Base-by-base conservation (phyloP, 73 alveolate genomes). In the Strombidium stylifer region DNA sequence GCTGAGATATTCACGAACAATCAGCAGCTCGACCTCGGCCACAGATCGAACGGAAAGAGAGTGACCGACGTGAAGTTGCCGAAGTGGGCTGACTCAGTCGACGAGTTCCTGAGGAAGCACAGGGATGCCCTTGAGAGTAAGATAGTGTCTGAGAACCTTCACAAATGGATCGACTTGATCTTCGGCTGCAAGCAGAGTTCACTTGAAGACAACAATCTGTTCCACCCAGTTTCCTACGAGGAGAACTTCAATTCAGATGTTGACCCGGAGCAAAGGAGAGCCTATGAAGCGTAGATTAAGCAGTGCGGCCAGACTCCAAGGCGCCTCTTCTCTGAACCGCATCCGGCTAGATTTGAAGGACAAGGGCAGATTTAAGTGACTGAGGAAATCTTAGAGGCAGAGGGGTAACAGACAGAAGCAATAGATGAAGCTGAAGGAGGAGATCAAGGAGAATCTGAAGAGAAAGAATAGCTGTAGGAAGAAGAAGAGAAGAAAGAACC, bases 291-390 rank as follows among this genome's bases (percentile, higher is more conserved):
- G 26, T 91, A 96, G 67, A 92, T 96, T 65, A 94, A 90, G 55
- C 99, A 96, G 84, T 96, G 94, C 77, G 99, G 99, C 40, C 89
- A 96, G 64, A 82, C 96, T 32, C 99, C 99, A 14, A 92, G 90
- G 48, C 87, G 94, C 69, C 39, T 96, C 18, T 96, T 96, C 55
- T 96, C 54, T 54, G 73, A 82, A 26, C 96, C 97, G 8, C 99
- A 96, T 86, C n/a, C n/a, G n/a, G n/a, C n/a, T n/a, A n/a, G n/a
- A n/a, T n/a, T n/a, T n/a, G n/a, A n/a, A n/a, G n/a, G n/a, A n/a
- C n/a, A n/a, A n/a, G n/a, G n/a, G n/a, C n/a, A n/a, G n/a, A n/a
- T n/a, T n/a, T n/a, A n/a, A n/a, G n/a, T n/a, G n/a, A n/a, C n/a
- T n/a, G n/a, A n/a, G n/a, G n/a, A n/a, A n/a, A n/a, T n/a, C n/a